A percentile compares a stretch with the other conserved stretches of the same genome.
phyloP scores from a whole-genome alignment of 306 rosid genomes.

The Canavalia gladiata region DNA sequence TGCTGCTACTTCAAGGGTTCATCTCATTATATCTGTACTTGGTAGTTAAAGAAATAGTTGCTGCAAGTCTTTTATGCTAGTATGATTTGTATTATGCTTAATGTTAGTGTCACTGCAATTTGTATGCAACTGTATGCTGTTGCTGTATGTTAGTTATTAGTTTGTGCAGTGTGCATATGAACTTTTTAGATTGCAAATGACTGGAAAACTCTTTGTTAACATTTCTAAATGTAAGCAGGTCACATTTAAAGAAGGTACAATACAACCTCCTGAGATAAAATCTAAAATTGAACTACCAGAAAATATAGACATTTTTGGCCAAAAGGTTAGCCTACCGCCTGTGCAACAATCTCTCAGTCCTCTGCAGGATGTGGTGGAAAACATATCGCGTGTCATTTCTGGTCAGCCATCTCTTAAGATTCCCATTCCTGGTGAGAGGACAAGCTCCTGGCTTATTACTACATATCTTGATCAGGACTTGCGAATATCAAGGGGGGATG shows the following conservation, averaged over 20 bases:
- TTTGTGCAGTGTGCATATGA: slow-evolving; percentile 20
- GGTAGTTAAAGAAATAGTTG: slow-evolving; percentile 10
- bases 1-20: slow-evolving; percentile 6
- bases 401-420: slow-evolving; percentile 86
- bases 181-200: slow-evolving; percentile 12
- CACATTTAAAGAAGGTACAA: slow-evolving; percentile 83
- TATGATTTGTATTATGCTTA: slow-evolving; percentile 20
- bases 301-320: slow-evolving; percentile 79
- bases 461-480: slow-evolving; percentile 87
- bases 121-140: slow-evolving; percentile 4
- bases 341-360: slow-evolving; percentile 79
- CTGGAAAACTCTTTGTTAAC: slow-evolving; percentile 35
- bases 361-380: slow-evolving; percentile 68
- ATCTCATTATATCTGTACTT: slow-evolving; percentile 20
- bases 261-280: slow-evolving; percentile 88
- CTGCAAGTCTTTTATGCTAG: slow-evolving; percentile 24
- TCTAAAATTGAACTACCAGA: slow-evolving; percentile 80
- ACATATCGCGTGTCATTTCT: slow-evolving; percentile 71
- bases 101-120: slow-evolving; percentile 11
- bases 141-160: slow-evolving; percentile 31
- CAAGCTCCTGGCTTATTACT: slow-evolving; percentile 86
- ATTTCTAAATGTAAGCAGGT: slow-evolving; percentile 65
- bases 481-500: slow-evolving; percentile 95
- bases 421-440: slow-evolving; percentile 91
- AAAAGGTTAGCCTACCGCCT: slow-evolving; percentile 67